These are phyloP conservation scores for Aurantiochytrium sp. DNA, from an alignment of 108 stramenopile species.

Conservation along the genomic window DNA sequence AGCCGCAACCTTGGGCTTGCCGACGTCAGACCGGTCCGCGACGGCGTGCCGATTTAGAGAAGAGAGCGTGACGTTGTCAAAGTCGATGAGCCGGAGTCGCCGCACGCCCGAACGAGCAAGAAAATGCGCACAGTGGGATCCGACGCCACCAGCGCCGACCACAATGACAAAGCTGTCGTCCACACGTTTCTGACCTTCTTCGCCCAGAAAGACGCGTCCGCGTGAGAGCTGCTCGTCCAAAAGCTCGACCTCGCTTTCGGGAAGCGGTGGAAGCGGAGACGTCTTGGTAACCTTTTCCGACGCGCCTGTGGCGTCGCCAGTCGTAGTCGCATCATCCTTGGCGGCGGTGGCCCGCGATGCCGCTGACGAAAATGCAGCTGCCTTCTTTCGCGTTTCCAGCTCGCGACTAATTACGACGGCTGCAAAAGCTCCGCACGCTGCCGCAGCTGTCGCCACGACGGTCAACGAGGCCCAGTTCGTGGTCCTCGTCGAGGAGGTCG, in stretches of 20 bases:
- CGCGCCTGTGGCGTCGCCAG: neutral
- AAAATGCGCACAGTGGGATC: conserved; percentile 86
- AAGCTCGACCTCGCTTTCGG: neutral
- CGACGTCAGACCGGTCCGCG: conserved; percentile 83
- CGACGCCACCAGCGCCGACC: conserved; percentile 93
- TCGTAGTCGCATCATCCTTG: neutral
- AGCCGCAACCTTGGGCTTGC: conserved; percentile 73
- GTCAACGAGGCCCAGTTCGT: neutral
- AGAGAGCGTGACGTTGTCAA: conserved; percentile 93
- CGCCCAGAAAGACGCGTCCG: conserved; percentile 76
- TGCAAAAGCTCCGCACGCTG: neutral
- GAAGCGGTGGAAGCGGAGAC: neutral
- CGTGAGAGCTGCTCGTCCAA: conserved; percentile 80
- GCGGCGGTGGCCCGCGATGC: neutral
- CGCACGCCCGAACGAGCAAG: conserved; percentile 80
- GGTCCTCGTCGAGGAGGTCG: too few species aligned
- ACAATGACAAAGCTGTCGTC: conserved; percentile 60
- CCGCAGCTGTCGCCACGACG: neutral
- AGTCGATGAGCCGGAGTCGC: conserved; percentile 83
- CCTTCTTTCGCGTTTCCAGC: neutral
- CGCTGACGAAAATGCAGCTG: neutral
- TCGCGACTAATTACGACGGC: neutral
- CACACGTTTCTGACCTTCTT: conserved; percentile 56
- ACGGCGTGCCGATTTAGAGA: conserved; percentile 95
- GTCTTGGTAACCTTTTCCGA: neutral